These are phyloP conservation scores for Rhizopogon vulgaris DNA, from an alignment of 768 basidiomycete species.

Conservation along the genomic window DNA sequence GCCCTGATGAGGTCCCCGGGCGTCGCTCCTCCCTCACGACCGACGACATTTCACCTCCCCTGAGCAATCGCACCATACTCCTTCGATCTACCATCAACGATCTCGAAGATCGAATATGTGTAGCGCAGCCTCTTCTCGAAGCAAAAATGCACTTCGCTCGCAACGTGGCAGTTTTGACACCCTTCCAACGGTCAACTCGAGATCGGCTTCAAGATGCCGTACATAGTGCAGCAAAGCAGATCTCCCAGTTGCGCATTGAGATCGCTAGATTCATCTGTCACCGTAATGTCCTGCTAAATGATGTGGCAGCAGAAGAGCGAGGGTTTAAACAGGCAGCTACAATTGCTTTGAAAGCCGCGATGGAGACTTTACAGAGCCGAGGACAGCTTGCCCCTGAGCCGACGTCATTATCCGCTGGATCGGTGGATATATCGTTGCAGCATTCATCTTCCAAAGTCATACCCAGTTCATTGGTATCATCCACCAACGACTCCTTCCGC, in stretches of 20 bases:
- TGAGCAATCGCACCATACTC: conserved; percentile 49
- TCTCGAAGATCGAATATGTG: conserved; percentile 52
- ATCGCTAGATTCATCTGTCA: conserved; percentile 69
- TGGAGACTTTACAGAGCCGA: conserved; percentile 49
- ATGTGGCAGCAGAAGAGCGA: conserved; percentile 66
- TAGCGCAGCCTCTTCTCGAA: conserved; percentile 54
- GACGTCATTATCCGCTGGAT: conserved; percentile 28
- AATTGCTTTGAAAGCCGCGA: conserved; percentile 70
- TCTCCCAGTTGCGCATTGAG: conserved; percentile 67
- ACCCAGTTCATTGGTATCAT: conserved; percentile 36
- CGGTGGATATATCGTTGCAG: conserved; percentile 9
- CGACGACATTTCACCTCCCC: conserved; percentile 22
- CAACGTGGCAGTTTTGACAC: conserved; percentile 80
- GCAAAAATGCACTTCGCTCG: conserved; percentile 66
- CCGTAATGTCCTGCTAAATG: conserved; percentile 65
- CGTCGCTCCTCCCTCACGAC: conserved; percentile 10
- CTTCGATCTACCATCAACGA: conserved; percentile 58
- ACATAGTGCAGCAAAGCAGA: conserved; percentile 53
- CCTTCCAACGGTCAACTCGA: conserved; percentile 81
- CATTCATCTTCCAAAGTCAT: conserved; percentile 7
- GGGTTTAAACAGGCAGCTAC: conserved; percentile 62
- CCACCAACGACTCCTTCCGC: conserved; percentile 55
- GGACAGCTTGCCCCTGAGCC: conserved; percentile 22
- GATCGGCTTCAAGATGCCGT: conserved; percentile 63
- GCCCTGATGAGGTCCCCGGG: not conserved